These are phyloP conservation scores for Batkoa obscura DNA, from an alignment of 371 early-diverging fungal species.

Conservation along the genomic window DNA sequence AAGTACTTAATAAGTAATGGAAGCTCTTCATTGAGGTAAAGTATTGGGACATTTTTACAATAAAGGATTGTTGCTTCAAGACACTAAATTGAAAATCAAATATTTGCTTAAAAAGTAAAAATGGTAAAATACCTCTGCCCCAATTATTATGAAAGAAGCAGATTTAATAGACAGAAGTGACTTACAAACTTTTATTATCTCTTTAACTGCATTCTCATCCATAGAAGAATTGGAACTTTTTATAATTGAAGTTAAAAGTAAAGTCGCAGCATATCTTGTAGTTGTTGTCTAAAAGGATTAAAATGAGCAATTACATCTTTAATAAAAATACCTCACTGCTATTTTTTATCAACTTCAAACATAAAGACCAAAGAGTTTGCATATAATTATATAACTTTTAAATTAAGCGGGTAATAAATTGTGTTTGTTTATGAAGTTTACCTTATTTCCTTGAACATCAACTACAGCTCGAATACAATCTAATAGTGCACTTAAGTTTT, in stretches of 20 bases:
- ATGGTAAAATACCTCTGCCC: background rate
- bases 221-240: background rate
- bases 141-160: background rate
- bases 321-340: background rate
- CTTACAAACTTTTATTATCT: background rate
- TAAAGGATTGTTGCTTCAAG: background rate
- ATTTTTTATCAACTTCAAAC: background rate
- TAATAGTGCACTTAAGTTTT: background rate
- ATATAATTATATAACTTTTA: background rate
- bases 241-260: background rate
- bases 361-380: background rate
- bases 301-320: background rate
- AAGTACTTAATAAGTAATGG: background rate
- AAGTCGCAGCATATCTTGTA: background rate
- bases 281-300: background rate
- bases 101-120: background rate
- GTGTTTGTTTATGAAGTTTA: background rate
- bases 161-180: background rate
- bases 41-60: background rate
- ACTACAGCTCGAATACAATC: background rate
- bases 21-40: conserved; percentile 3
- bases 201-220: conserved; percentile 2
- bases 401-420: background rate
- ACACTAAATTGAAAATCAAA: background rate
- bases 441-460: conserved; percentile 1